Percentiles rank a stretch among this genome's conserved stretches.
Conservation (phyloP, 2,329 filamentous ascomycete genomes). For the Geosmithia putterillii region DNA sequence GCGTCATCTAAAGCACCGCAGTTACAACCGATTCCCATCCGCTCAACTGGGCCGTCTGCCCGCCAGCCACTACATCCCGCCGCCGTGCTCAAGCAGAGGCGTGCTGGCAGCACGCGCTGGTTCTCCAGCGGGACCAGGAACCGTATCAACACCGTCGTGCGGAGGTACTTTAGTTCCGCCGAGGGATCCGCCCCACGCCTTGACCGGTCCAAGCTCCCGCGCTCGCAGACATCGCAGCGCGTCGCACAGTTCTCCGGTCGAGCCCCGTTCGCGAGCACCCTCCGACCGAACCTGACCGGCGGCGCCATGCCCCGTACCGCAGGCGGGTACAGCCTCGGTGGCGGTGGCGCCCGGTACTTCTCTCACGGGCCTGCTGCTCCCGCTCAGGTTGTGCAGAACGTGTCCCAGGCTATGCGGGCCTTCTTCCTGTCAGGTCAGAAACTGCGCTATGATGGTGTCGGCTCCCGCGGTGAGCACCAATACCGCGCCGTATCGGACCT, state of each 20-base stretch:
- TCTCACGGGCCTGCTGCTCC: slow-evolving; percentile 76
- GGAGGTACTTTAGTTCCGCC: slow-evolving; percentile 37
- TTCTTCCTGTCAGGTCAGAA: slow-evolving; percentile 90
- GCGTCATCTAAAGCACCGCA: slow-evolving; percentile 31
- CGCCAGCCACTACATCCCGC: slow-evolving; percentile 43
- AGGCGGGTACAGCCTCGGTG: slow-evolving; percentile 70
- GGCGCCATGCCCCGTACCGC: slow-evolving; percentile 74
- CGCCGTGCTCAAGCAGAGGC: slow-evolving; percentile 37
- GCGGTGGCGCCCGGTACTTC: slow-evolving; percentile 65
- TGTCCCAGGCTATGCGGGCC: slow-evolving; percentile 83
- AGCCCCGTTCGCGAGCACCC: slow-evolving; percentile 75
- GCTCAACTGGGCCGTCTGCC: slow-evolving; percentile 18
- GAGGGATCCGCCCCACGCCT: slow-evolving; percentile 18
- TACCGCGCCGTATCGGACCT: slow-evolving; percentile 67
- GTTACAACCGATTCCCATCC: slow-evolving; percentile 32
- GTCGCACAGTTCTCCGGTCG: slow-evolving; percentile 55
- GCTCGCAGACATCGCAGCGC: slow-evolving; percentile 34
- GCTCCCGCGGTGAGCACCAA: slow-evolving; percentile 60
- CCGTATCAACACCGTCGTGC: slow-evolving; percentile 30
- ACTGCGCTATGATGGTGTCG: slow-evolving; percentile 71
- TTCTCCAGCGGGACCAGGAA: slow-evolving; percentile 30
- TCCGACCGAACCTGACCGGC: slow-evolving; percentile 86
- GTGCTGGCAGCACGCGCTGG: slow-evolving; percentile 26
- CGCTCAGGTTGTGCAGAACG: slow-evolving; percentile 86
- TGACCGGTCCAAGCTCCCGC: slow-evolving; percentile 36